phyloP scores from a whole-genome alignment of 164 flowering plant genomes.

The Nymphaea thermarum region DNA sequence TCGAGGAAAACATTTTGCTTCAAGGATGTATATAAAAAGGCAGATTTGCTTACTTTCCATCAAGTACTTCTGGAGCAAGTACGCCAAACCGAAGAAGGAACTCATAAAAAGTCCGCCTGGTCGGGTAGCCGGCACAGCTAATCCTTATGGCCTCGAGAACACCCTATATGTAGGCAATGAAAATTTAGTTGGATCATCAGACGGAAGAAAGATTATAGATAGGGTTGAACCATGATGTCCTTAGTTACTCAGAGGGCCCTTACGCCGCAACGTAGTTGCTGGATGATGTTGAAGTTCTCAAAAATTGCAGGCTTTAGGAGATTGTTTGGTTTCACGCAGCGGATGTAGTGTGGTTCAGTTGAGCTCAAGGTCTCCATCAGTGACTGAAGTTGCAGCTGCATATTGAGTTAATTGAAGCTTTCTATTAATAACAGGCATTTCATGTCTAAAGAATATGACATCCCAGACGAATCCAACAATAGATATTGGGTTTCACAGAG shows the following conservation, averaged over 20 bases:
- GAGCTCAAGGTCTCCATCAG: constrained; percentile 93
- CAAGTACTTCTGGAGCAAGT: constrained; percentile 90
- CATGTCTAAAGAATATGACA: neutral
- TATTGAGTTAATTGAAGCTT: neutral
- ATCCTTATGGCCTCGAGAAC: constrained; percentile 98
- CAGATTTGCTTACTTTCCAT: constrained; percentile 60
- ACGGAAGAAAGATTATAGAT: neutral
- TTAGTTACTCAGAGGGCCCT: constrained; percentile 20
- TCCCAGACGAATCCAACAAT: too few relatives aligned
- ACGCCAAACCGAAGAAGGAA: constrained; percentile 91
- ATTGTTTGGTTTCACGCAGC: constrained; percentile 99
- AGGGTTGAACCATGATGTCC: neutral
- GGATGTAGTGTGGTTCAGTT: constrained; percentile 96
- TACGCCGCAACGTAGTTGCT: constrained; percentile 98
- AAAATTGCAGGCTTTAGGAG: constrained; percentile 91
- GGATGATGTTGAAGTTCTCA: constrained; percentile 79
- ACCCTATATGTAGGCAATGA: constrained; percentile 41
- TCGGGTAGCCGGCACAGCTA: constrained; percentile 99
- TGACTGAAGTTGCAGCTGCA: constrained; percentile 96
- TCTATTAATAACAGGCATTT: too few relatives aligned
- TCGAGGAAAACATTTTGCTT: neutral
- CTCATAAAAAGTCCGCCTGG: constrained; percentile 90
- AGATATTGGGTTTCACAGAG: too few relatives aligned
- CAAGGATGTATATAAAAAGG: neutral
- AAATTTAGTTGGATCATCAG: neutral